Evolutionary conservation across 1,284 basidiomycete species (phyloP), one percentile per base, ranked within the genome.

Genomic region (Naganishia albida): DNA sequence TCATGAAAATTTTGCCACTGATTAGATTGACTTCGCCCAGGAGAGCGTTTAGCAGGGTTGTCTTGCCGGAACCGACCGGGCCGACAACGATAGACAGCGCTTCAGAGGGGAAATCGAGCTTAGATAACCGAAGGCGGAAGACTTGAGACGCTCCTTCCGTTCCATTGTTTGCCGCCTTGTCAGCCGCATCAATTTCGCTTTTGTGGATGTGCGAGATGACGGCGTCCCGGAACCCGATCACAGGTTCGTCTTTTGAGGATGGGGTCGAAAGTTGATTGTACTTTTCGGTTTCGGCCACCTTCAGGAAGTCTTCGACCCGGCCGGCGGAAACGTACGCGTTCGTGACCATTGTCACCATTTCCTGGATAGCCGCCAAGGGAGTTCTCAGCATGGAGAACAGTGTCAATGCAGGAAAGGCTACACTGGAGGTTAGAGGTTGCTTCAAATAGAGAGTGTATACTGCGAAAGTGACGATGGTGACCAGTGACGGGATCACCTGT

Each of bases 221-320:
- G 1, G 82, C 83, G 62, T 82, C 73, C 42, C 74, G 71, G 73
- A 85, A 84, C 13, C 84, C 84, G 48, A 85, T 77, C 20, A 70
- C 57, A 0, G 80, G 80, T 15, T 81, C 81, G 4, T 70, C 72
- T 1, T 73, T 70, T 0, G 60, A n/a, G 1, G 73, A 71, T 13
- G 76, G 71, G 12, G 69, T 70, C 1, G 80, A 76, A 16, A 84
- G 71, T 65, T 83, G 80, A 42, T 76, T 72, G 70, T 84, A 85
- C 73, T 85, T 85, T 64, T 78, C 73, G 7, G 83, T 85, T 67
- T 85, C 84, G 46, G 81, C 77, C 70, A 84, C 83, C 40, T 80
- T 73, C 46, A 85, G 72, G 69, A 82, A 84, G 3, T 74, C 72
- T 70, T 83, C 75, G 25, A 79, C 75, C 25, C 81, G 78, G 2